Conservation (phyloP, 2,329 filamentous ascomycete species). For the Colletotrichum lentis region DNA sequence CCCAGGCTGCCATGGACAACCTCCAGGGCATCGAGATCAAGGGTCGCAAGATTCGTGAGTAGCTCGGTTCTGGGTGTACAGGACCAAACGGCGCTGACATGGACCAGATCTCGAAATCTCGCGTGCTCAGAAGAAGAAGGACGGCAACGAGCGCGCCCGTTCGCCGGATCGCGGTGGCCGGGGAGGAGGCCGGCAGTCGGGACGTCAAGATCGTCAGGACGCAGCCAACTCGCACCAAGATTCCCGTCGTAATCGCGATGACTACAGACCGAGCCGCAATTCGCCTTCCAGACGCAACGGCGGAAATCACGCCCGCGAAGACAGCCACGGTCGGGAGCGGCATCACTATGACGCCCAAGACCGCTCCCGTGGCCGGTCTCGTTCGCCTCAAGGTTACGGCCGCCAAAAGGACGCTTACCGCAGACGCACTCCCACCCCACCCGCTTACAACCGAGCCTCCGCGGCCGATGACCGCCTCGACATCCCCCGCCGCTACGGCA, state of each 20-base stretch:
- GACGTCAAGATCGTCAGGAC: slow-evolving; percentile 58
- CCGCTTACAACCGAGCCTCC: slow-evolving; percentile 52
- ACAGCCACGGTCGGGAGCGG: slow-evolving; percentile 63
- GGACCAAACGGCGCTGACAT: slow-evolving; percentile 7
- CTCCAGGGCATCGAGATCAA: slow-evolving; percentile 84
- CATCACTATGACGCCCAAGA: slow-evolving; percentile 50
- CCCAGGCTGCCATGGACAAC: slow-evolving; percentile 74
- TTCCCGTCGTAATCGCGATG: slow-evolving; percentile 63
- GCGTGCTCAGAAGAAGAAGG: slow-evolving; percentile 82
- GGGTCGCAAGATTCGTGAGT: slow-evolving; percentile 93
- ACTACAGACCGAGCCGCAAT: slow-evolving; percentile 70
- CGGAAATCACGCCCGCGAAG: slow-evolving; percentile 70
- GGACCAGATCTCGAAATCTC: slow-evolving; percentile 84
- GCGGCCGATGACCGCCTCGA: slow-evolving; percentile 69
- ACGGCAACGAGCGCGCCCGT: slow-evolving; percentile 62
- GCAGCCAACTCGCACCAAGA: slow-evolving; percentile 53
- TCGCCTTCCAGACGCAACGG: slow-evolving; percentile 65
- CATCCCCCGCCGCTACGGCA: slow-evolving; percentile 75
- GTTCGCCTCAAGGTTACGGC: slow-evolving; percentile 66
- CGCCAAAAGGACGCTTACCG: slow-evolving; percentile 64
- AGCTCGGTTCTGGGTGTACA: neutral
- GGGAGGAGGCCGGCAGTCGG: slow-evolving; percentile 52
- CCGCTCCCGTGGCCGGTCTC: slow-evolving; percentile 68
- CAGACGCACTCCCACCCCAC: slow-evolving; percentile 75
- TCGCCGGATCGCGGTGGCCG: slow-evolving; percentile 66